Percentiles rank a stretch among this genome's conserved stretches.
phyloP scores from a whole-genome alignment of 805 yeast genomes.

The Hanseniaspora pseudoguilliermondii region DNA sequence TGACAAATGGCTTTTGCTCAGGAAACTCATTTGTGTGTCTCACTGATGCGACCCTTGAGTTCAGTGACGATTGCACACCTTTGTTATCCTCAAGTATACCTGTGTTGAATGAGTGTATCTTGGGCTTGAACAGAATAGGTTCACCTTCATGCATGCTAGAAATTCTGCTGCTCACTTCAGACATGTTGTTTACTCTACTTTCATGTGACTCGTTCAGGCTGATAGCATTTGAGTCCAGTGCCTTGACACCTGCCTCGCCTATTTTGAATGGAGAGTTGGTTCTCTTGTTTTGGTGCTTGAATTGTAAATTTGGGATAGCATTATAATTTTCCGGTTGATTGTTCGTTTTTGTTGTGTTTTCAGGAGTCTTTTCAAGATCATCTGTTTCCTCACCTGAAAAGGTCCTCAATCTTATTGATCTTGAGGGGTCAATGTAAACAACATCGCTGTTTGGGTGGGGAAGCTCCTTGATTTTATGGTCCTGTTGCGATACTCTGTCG shows the following conservation, averaged over 20 bases:
- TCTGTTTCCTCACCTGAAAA: neutral
- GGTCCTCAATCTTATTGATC: conserved; percentile 1
- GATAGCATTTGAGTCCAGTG: conserved; percentile 23
- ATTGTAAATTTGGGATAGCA: neutral
- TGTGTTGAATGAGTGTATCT: neutral
- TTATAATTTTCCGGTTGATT: neutral
- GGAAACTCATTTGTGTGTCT: neutral
- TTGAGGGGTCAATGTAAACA: conserved; percentile 5
- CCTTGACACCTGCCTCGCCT: conserved; percentile 62
- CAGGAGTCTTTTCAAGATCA: neutral
- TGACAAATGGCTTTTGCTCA: neutral
- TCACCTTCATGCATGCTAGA: neutral
- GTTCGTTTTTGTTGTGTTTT: neutral
- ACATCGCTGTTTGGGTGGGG: conserved; percentile 14
- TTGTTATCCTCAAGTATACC: neutral
- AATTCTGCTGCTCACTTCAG: neutral
- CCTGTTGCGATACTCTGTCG: neutral
- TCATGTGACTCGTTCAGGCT: conserved; percentile 9
- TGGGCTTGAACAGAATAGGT: neutral
- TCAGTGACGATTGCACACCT: neutral
- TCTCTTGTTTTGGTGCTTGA: conserved; percentile 22
- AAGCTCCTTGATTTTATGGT: neutral
- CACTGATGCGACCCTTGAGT: conserved; percentile 1
- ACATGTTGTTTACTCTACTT: neutral
- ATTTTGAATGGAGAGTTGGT: conserved; percentile 57